Evolutionary conservation across 1,284 basidiomycete genomes (phyloP), one percentile per base, ranked within the genome.

Genomic region (Ustilago cynodontis): DNA sequence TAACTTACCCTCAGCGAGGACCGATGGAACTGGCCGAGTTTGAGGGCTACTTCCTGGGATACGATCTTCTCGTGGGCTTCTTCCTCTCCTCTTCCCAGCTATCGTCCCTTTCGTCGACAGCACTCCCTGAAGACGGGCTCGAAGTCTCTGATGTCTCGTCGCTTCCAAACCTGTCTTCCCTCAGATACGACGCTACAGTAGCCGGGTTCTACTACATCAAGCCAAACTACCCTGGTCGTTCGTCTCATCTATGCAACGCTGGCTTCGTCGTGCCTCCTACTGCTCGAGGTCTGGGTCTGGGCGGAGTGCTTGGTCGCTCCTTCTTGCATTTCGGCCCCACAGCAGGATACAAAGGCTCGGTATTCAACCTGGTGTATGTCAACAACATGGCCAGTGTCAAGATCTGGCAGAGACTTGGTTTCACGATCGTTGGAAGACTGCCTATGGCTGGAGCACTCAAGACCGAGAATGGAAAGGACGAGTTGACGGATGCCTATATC

Each of bases 291-390:
- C 87, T 89, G 43, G 92, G 93, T 43, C 89, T 93, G 74, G 94
- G 94, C 13, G 87, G 88, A 35, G 88, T 91, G 2, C 90, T 98
- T 31, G 94, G 92, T 0, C 90, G 89, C 71, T 93, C 93, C 4
- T 98, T 91, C 87, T 87, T 96, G 13, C 87, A 93, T 83, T 94
- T 93, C 80, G 95, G 90, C 9, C 82, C 74, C 24, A 26, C 37
- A 18, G 67, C 77, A 60, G 88, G 94, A 10, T 98, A 95, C 88
- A 89, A 91, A 78, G 93, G 90, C 0, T 94, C 92, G 79, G 93
- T 98, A 18, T 98, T 97, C 89, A 98, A 98, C 85, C 89, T 98
- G 52, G 94, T 97, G 37, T 98, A 93, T 86, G 90, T 91, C 41
- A 94, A 92, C 87, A 93, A 93, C 86, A 86, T 88, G 49, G 91